phyloP scores from a whole-genome alignment of 139 green algal species.

The Volvox africanus region DNA sequence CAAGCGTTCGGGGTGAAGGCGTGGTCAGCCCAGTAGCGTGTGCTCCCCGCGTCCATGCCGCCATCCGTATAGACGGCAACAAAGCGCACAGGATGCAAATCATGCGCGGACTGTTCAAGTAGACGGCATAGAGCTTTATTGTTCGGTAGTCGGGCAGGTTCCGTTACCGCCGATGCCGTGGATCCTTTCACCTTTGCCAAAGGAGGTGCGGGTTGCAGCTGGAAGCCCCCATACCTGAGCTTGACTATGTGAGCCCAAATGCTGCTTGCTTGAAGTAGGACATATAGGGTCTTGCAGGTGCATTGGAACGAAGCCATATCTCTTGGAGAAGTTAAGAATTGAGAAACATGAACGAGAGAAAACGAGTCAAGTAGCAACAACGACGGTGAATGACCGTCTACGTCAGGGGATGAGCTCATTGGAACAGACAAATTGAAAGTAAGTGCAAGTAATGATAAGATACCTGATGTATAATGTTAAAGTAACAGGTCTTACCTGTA shows the following conservation, averaged over 20 bases:
- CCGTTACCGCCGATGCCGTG: not conserved
- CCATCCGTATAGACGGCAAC: constrained; percentile 21
- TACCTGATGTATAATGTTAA: too few species aligned
- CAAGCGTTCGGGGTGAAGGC: constrained; percentile 19
- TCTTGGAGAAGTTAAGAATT: not conserved
- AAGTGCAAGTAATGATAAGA: too few species aligned
- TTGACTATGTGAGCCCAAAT: not conserved
- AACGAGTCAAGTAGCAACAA: not conserved
- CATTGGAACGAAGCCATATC: not conserved
- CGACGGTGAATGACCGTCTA: not conserved
- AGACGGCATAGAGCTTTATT: not conserved
- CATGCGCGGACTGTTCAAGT: not conserved
- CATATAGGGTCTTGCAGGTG: not conserved
- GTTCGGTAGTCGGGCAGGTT: not conserved
- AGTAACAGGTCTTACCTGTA: too few species aligned
- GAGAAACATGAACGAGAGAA: not conserved
- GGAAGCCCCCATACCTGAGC: not conserved
- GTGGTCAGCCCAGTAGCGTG: constrained; percentile 39
- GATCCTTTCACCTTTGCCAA: not conserved
- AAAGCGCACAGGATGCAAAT: constrained; percentile 12
- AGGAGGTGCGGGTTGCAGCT: not conserved
- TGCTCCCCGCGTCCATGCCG: not conserved
- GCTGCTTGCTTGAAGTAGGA: not conserved
- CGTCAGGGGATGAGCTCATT: not conserved
- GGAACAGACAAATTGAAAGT: too few species aligned